Base-by-base conservation (phyloP, 305 asterid species). In the Fraxinus velutina region DNA sequence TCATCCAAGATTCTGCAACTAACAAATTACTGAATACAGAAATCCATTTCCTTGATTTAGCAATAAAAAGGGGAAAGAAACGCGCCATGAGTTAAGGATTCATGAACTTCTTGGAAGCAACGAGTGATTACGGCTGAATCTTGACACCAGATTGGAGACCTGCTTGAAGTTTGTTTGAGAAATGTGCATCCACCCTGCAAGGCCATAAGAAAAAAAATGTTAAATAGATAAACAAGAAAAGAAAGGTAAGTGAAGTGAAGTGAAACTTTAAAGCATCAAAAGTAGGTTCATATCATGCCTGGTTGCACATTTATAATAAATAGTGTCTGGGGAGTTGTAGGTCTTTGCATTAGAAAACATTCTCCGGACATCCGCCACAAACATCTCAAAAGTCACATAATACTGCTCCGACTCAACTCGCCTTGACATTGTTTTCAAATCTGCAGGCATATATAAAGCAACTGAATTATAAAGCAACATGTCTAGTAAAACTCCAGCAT, bases 271-370 rank as follows among this genome's bases (percentile, higher is more conserved):
- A 34, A 50, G 64, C 30, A 76, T 6, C 39, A 36, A 66, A 81
- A 55, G 73, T 72, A 12, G 78, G 33, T 37, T 50, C 73, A 64
- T 75, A 5, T 73, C 89, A 79, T 94, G 83, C 99, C 99, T 94
- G 86, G 96, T 92, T 76, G 99, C 68, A 83, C 98, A 95, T 87
- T 92, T 95, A 77, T 88, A 95, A 81, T 95, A 95, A 73, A 95
- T 92, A 19, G 99, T 95, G 6, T 95, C 98, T 0, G 98, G 97
- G 72, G 99, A 92, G 88, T 94, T 95, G 79, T 95, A 95, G 32
- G 99, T 94, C 78, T 97, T 96, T 7, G 99, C 99, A 71, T 95
- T 95, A 2, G 88, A 76, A 82, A 95, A 94, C 98, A 94, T 95
- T 87, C 97, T 93, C 88, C 86, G 88, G 33, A 82, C 95, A 81